phyloP scores from a whole-genome alignment of 768 basidiomycete genomes.

The Tulasnella sp. region DNA sequence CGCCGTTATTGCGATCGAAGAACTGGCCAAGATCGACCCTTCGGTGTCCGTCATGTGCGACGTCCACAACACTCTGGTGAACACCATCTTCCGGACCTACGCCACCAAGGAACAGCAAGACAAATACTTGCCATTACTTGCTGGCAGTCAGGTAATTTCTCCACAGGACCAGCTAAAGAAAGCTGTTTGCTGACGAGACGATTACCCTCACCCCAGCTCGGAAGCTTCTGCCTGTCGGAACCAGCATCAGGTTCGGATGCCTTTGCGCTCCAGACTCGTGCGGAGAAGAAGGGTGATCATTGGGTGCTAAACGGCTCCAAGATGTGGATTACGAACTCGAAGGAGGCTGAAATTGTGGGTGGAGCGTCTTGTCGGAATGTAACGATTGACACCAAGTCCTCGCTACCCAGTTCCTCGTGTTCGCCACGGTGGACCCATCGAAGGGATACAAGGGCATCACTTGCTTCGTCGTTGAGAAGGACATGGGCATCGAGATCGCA shows the following conservation, averaged over 20 bases:
- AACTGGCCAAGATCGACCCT: conserved; percentile 94
- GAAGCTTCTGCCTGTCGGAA: conserved; percentile 95
- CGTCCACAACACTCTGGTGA: conserved; percentile 98
- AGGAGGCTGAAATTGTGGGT: conserved; percentile 72
- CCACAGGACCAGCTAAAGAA: too few relatives aligned
- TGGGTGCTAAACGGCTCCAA: conserved; percentile 96
- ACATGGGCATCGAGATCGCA: conserved; percentile 83
- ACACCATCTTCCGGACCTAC: conserved; percentile 88
- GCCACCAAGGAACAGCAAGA: conserved; percentile 83
- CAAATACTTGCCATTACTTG: conserved; percentile 83
- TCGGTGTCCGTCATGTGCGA: conserved; percentile 96
- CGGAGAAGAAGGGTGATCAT: conserved; percentile 80
- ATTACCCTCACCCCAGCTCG: conserved; percentile 71
- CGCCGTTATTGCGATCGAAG: conserved; percentile 95
- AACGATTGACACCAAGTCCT: not conserved
- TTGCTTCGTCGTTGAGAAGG: conserved; percentile 93
- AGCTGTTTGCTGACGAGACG: not conserved
- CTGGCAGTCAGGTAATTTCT: conserved; percentile 82
- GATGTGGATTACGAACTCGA: conserved; percentile 99
- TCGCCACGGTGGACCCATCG: conserved; percentile 75
- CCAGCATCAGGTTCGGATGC: conserved; percentile 94
- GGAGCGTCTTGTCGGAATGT: conserved; percentile 34
- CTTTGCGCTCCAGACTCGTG: conserved; percentile 93
- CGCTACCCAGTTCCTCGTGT: conserved; percentile 67
- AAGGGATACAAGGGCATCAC: conserved; percentile 99